phyloP scores from a whole-genome alignment of 176 grass and related monocot species.

The Oryza australiensis region DNA sequence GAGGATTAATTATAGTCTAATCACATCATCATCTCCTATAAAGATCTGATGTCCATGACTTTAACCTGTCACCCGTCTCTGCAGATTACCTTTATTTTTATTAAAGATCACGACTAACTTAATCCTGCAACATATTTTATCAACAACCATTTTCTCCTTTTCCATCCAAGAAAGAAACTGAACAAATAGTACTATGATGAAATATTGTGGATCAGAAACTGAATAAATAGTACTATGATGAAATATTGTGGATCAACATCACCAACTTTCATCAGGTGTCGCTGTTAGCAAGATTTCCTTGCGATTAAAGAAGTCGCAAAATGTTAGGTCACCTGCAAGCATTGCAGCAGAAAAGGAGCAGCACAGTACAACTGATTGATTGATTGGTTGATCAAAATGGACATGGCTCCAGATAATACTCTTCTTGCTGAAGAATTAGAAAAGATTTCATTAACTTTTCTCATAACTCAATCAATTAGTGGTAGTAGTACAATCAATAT shows the following conservation, averaged over 20 bases:
- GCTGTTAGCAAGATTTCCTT: constrained; percentile 21
- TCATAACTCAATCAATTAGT: constrained; percentile 38
- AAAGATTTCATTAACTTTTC: constrained; percentile 35
- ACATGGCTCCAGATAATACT: constrained; percentile 26
- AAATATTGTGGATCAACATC: background rate
- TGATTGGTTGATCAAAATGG: constrained; percentile 13
- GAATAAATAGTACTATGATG: background rate
- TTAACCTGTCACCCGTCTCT: constrained; percentile 30
- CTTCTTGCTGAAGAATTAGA: constrained; percentile 16
- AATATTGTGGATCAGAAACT: background rate
- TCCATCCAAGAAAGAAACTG: background rate
- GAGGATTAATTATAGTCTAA: constrained; percentile 39
- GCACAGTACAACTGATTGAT: background rate
- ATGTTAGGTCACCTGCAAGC: constrained; percentile 32
- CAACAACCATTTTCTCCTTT: background rate
- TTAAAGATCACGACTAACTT: constrained; percentile 21
- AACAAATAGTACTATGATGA: background rate
- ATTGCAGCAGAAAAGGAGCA: background rate
- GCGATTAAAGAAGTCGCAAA: constrained; percentile 23
- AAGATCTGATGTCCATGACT: constrained; percentile 41
- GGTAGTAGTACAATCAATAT: constrained; percentile 45
- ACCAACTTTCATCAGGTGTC: constrained; percentile 15
- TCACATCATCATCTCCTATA: constrained; percentile 16
- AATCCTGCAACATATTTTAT: constrained; percentile 8
- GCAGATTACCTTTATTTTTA: constrained; percentile 34